Conservation (phyloP, 441 rosid species). For the Pelargonium myrrhifolium region DNA sequence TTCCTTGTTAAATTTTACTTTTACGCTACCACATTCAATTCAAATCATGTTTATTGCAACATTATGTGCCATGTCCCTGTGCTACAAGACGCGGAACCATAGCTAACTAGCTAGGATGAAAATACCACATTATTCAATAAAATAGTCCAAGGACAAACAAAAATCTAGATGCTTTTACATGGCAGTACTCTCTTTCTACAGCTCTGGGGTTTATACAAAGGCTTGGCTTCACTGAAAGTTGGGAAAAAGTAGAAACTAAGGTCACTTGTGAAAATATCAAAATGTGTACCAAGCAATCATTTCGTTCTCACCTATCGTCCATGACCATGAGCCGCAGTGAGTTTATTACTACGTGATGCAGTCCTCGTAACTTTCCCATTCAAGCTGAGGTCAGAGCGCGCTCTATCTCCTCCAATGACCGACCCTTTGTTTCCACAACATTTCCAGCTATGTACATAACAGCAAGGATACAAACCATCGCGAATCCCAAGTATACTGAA, state of each 20-base stretch:
- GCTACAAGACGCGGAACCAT: neutral
- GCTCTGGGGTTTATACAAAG: neutral
- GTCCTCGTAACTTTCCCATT: constrained; percentile 10
- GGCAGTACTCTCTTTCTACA: too few relatives aligned
- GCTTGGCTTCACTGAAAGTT: too few relatives aligned
- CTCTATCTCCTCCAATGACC: constrained; percentile 90
- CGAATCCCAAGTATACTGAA: constrained; percentile 73
- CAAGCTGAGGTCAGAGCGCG: constrained; percentile 54
- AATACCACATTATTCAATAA: too few relatives aligned
- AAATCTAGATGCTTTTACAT: too few relatives aligned
- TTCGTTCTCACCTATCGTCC: neutral
- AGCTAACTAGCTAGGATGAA: neutral
- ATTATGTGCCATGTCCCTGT: neutral
- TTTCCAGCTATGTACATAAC: constrained; percentile 68
- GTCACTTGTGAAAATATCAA: too few relatives aligned
- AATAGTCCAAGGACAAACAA: too few relatives aligned
- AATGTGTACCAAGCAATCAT: neutral
- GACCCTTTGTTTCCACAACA: constrained; percentile 91
- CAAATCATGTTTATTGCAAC: neutral
- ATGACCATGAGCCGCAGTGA: constrained; percentile 11
- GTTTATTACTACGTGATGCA: constrained; percentile 16
- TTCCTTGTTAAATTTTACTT: neutral
- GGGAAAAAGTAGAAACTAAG: too few relatives aligned
- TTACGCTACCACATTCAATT: neutral
- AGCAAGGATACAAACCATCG: constrained; percentile 67